phyloP scores from a whole-genome alignment of 208 protist genomes.

The Crithidia mellificae region DNA sequence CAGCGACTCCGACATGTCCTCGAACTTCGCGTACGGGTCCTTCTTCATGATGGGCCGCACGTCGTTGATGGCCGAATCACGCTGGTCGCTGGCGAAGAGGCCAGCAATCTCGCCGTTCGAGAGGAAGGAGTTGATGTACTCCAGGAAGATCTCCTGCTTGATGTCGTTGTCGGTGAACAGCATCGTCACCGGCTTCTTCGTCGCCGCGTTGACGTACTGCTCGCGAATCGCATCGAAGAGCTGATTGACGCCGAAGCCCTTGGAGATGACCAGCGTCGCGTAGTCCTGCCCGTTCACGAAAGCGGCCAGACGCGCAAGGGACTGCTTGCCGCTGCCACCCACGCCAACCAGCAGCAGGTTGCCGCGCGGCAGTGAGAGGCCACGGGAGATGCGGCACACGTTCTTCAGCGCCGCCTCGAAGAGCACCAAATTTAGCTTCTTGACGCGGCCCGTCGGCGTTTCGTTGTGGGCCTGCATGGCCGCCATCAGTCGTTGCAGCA shows the following conservation, averaged over 20 bases:
- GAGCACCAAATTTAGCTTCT: constrained; percentile 93
- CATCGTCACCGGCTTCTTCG: constrained; percentile 92
- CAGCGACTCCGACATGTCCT: constrained; percentile 95
- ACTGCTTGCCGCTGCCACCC: constrained; percentile 93
- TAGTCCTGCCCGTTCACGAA: constrained; percentile 90
- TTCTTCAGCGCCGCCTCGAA: constrained; percentile 96
- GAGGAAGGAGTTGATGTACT: constrained; percentile 98
- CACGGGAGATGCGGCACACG: constrained; percentile 92
- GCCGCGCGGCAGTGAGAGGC: constrained; percentile 90
- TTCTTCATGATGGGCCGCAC: constrained; percentile 95
- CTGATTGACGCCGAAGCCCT: constrained; percentile 94
- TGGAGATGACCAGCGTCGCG: constrained; percentile 91
- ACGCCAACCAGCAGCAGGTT: constrained; percentile 95
- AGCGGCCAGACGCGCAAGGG: constrained; percentile 87
- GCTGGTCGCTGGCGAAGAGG: constrained; percentile 97
- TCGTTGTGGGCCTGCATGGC: constrained; percentile 91
- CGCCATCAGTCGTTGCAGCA: constrained; percentile 75
- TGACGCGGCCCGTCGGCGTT: constrained; percentile 73
- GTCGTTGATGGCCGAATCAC: constrained; percentile 96
- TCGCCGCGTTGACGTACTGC: constrained; percentile 88
- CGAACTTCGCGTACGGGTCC: constrained; percentile 90
- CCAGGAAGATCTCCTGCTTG: constrained; percentile 97
- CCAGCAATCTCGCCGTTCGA: constrained; percentile 96
- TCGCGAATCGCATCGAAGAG: constrained; percentile 94
- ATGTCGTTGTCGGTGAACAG: constrained; percentile 98